Conservation (phyloP, 768 basidiomycete species). For the Punctularia strigosozonata region DNA sequence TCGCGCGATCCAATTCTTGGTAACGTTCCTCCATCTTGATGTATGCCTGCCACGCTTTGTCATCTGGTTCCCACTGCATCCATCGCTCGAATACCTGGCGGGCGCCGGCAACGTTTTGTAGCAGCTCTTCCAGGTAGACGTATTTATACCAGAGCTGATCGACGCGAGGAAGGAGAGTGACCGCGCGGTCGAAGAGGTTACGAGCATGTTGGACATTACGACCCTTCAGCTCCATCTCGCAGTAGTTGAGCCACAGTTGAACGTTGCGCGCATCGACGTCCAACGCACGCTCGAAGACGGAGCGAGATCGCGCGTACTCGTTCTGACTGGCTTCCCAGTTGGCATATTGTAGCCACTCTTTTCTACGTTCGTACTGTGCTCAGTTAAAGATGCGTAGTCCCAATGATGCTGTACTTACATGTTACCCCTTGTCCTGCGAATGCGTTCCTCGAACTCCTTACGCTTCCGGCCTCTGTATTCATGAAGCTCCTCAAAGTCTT, state of each 20-base stretch:
- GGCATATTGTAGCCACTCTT: slow-evolving; percentile 81
- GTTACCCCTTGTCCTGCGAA: slow-evolving; percentile 66
- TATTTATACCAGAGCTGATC: slow-evolving; percentile 99
- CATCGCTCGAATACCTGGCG: slow-evolving; percentile 97
- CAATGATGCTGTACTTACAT: slow-evolving; percentile 37
- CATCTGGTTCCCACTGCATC: slow-evolving; percentile 99
- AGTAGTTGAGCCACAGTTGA: slow-evolving; percentile 89
- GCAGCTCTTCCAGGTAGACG: slow-evolving; percentile 93
- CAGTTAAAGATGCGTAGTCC: no score
- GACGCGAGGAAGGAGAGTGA: slow-evolving; percentile 90
- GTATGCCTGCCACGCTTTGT: slow-evolving; percentile 99
- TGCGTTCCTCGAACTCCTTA: slow-evolving; percentile 89
- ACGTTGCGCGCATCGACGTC: slow-evolving; percentile 88
- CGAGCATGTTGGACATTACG: slow-evolving; percentile 96
- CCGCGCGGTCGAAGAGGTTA: slow-evolving; percentile 94
- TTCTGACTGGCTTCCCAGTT: slow-evolving; percentile 95
- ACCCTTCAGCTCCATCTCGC: slow-evolving; percentile 96
- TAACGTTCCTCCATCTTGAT: slow-evolving; percentile 97
- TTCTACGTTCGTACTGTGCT: no score
- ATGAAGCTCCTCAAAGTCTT: slow-evolving; percentile 86
- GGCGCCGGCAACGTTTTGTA: slow-evolving; percentile 92
- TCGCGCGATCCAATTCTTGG: slow-evolving; percentile 83
- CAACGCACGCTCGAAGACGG: slow-evolving; percentile 92
- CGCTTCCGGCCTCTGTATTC: slow-evolving; percentile 90
- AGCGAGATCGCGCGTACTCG: slow-evolving; percentile 89